A percentile compares a stretch with the other conserved stretches of the same genome.
Conservation (phyloP, 768 basidiomycete genomes). For the Amanita brunnescens region DNA sequence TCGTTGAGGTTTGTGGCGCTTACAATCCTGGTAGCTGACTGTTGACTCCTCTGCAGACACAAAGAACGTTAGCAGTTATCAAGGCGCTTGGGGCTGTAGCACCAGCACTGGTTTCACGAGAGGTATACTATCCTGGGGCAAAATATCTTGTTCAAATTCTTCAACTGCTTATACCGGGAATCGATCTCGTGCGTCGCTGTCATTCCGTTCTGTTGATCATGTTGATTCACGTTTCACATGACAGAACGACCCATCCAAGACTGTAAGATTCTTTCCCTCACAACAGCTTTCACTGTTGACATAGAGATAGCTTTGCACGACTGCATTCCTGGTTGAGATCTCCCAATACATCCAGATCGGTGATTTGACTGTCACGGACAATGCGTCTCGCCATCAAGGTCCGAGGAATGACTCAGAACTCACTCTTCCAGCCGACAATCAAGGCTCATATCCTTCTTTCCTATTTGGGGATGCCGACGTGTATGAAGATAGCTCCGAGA, state of each 20-base stretch:
- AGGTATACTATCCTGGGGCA: slow-evolving; percentile 74
- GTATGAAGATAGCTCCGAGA: slow-evolving; percentile 23
- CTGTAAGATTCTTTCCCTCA: slow-evolving; percentile 32
- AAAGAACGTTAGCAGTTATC: slow-evolving; percentile 78
- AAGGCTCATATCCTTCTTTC: slow-evolving; percentile 27
- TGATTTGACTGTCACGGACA: slow-evolving; percentile 35
- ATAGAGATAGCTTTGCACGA: slow-evolving; percentile 52
- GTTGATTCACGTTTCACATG: not conserved
- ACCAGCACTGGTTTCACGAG: slow-evolving; percentile 69
- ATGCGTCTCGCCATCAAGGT: not conserved
- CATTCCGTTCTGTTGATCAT: not conserved
- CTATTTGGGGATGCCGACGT: slow-evolving; percentile 29
- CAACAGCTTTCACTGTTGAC: not conserved
- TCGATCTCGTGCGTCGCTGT: slow-evolving; percentile 60
- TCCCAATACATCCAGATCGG: slow-evolving; percentile 70
- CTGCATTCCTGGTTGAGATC: slow-evolving; percentile 65
- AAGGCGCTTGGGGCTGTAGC: slow-evolving; percentile 78
- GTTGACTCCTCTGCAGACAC: slow-evolving; percentile 43
- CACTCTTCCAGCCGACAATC: slow-evolving; percentile 19
- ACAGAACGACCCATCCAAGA: slow-evolving; percentile 75
- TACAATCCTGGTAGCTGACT: not conserved
- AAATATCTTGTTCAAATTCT: slow-evolving; percentile 76
- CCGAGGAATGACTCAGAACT: slow-evolving; percentile 24
- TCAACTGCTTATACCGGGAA: slow-evolving; percentile 75
- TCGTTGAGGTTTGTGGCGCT: slow-evolving; percentile 57